These are phyloP conservation scores for Isatis tinctoria DNA, from an alignment of 345 rosid genomes.

Conservation along the genomic window DNA sequence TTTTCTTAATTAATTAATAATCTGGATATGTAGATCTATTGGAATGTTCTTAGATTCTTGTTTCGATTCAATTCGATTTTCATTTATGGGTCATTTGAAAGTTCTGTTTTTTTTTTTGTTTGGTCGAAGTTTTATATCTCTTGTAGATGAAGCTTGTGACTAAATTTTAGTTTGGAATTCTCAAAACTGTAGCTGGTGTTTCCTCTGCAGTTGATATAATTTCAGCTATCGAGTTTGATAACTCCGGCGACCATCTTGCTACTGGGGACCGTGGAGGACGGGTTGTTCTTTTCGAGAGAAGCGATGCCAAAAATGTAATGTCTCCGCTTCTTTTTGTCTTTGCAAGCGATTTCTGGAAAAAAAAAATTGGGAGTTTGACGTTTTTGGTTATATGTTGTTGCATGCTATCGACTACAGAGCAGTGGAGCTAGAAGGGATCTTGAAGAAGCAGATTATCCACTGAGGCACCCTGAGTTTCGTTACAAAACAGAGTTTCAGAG, in stretches of 20 bases:
- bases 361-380: background rate
- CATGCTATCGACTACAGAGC: conserved; percentile 40
- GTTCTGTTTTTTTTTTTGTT: conserved; percentile 14
- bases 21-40: conserved; percentile 17
- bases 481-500: conserved; percentile 95
- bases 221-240: conserved; percentile 87
- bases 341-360: background rate
- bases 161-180: conserved; percentile 1
- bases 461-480: conserved; percentile 76
- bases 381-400: conserved; percentile 15
- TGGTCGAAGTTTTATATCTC: background rate
- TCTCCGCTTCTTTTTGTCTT: conserved; percentile 1
- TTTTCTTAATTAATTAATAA: background rate
- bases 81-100: background rate
- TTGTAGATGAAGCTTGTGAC: background rate
- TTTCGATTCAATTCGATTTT: background rate
- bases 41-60: background rate
- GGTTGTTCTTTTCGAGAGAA: conserved; percentile 92
- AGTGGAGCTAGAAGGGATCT: conserved; percentile 61
- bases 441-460: conserved; percentile 59
- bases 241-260: conserved; percentile 76
- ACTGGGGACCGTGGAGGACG: conserved; percentile 98
- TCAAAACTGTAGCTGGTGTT: conserved; percentile 17
- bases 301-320: conserved; percentile 63
- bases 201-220: conserved; percentile 79